Evolutionary conservation across 257 asterid species (phyloP).

Genomic region (Solanum acaule): DNA sequence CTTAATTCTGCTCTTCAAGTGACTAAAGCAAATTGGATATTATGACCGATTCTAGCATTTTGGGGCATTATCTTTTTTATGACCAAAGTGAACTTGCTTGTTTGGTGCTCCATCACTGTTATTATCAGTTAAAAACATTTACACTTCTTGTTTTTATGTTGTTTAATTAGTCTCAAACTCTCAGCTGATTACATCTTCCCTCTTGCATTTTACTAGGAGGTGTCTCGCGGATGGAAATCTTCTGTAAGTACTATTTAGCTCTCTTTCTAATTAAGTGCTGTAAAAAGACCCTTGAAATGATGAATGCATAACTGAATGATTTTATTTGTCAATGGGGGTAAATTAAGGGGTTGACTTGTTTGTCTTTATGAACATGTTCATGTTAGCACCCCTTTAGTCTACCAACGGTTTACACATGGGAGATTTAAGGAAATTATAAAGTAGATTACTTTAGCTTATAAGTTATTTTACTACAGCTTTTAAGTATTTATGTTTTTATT

Average conservation of each 20-base stretch:
- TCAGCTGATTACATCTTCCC: slow-evolving; percentile 6
- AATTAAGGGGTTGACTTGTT: background rate
- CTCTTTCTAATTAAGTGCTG: background rate
- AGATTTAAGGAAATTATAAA: no score
- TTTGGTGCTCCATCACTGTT: background rate
- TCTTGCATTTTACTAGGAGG: slow-evolving; percentile 33
- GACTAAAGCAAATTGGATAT: background rate
- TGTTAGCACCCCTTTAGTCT: no score
- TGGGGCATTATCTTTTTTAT: background rate
- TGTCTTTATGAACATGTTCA: background rate
- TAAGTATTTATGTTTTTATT: no score
- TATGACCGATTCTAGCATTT: background rate
- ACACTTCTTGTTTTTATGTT: background rate
- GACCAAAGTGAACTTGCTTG: background rate
- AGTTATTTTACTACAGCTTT: no score
- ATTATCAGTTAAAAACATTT: background rate
- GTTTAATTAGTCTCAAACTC: background rate
- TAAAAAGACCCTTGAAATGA: background rate
- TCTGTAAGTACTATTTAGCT: slow-evolving; percentile 43
- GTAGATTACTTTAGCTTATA: no score
- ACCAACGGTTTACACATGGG: no score
- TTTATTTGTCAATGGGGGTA: background rate
- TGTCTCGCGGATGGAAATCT: slow-evolving; percentile 88
- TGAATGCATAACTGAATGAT: background rate
- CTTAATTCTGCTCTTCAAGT: background rate